These are phyloP conservation scores for Metschnikowia henanensis DNA, from an alignment of 805 yeast species.

Conservation along the genomic window DNA sequence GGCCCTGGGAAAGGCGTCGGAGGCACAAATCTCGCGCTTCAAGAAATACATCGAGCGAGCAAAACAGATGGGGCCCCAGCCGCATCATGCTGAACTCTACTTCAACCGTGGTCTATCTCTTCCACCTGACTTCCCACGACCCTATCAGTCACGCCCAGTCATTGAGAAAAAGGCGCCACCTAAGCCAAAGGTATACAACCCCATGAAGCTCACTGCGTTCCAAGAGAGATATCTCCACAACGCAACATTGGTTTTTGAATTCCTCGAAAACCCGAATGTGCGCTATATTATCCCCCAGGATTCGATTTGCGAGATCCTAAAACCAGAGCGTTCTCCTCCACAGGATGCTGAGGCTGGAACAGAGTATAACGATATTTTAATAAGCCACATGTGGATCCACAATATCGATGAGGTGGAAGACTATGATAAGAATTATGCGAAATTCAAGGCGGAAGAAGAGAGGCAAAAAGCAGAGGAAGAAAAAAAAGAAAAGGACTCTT, in stretches of 20 bases:
- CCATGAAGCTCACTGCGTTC: constrained; percentile 68
- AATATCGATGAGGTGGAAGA: constrained; percentile 49
- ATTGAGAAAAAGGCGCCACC: constrained; percentile 21
- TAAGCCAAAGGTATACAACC: constrained; percentile 30
- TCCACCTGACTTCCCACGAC: constrained; percentile 20
- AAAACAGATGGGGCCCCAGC: constrained; percentile 64
- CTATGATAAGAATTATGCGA: constrained; percentile 38
- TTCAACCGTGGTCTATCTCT: constrained; percentile 18
- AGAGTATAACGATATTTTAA: constrained; percentile 36
- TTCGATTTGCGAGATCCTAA: constrained; percentile 62
- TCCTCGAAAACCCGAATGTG: constrained; percentile 71
- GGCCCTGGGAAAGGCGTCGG: constrained; percentile 77
- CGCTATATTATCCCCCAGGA: constrained; percentile 77
- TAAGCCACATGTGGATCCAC: constrained; percentile 52
- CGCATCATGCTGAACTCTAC: constrained; percentile 38
- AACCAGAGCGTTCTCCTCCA: constrained; percentile 24
- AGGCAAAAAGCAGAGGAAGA: constrained; percentile 29
- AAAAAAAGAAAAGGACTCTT: constrained; percentile 21
- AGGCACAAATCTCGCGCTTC: constrained; percentile 71
- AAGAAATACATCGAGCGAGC: constrained; percentile 82
- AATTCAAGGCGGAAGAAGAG: constrained; percentile 27
- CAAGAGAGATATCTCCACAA: constrained; percentile 68
- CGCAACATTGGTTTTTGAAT: constrained; percentile 83
- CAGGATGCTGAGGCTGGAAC: constrained; percentile 24
- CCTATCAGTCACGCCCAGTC: constrained; percentile 11